Evolutionary conservation across 2,329 filamentous ascomycete genomes (phyloP).

Genomic region (Rachicladosporium sp.): DNA sequence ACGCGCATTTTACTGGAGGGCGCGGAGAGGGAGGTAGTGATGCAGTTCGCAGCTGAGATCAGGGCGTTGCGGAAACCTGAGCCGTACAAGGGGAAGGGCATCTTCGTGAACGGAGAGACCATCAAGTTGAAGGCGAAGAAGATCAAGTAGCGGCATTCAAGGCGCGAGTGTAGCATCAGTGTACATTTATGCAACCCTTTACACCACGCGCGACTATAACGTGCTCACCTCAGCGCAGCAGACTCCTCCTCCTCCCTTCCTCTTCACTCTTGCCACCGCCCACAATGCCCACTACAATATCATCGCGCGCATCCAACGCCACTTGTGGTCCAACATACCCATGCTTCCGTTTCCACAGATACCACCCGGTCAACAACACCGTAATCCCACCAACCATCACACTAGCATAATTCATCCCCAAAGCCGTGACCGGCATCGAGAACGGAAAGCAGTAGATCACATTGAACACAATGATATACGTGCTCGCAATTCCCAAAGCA

Average conservation of each 20-base stretch:
- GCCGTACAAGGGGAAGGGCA: conserved; percentile 98
- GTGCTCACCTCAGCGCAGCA: too few relatives aligned
- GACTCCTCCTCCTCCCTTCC: conserved; percentile 1
- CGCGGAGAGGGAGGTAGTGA: conserved; percentile 71
- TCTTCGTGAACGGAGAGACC: conserved; percentile 94
- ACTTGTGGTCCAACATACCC: conserved; percentile 29
- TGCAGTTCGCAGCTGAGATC: conserved; percentile 86
- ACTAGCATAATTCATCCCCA: conserved; percentile 43
- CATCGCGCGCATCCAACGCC: conserved; percentile 14
- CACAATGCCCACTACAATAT: conserved; percentile 15
- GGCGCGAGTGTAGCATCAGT: too few relatives aligned
- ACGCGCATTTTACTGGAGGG: conserved; percentile 87
- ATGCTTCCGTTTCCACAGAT: conserved; percentile 24
- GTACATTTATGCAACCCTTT: too few relatives aligned
- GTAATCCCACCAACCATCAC: conserved; percentile 42
- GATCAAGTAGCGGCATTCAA: conserved; percentile 30
- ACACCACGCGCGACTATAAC: not conserved
- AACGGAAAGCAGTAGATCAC: conserved; percentile 52
- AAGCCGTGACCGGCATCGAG: conserved; percentile 33
- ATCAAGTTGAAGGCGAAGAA: conserved; percentile 95
- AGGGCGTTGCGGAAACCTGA: conserved; percentile 81
- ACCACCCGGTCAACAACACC: conserved; percentile 38
- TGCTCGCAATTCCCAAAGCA: conserved; percentile 40
- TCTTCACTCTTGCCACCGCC: conserved; percentile 6
- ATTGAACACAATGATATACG: conserved; percentile 49